Evolutionary conservation across 768 basidiomycete genomes (phyloP).

Genomic region (Tulasnella sp.): DNA sequence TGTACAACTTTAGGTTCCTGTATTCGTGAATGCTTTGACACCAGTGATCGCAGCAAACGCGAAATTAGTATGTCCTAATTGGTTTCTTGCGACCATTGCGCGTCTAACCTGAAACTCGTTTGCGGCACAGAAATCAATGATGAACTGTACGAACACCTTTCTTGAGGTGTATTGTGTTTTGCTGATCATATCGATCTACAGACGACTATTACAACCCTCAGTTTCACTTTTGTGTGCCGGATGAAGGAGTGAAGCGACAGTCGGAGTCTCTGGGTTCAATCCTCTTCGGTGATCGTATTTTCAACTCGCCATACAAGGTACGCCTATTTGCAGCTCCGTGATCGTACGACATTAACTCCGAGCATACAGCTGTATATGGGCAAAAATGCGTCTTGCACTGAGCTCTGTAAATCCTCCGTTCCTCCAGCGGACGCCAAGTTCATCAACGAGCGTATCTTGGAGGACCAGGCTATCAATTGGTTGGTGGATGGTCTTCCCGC

Average conservation of each 20-base stretch:
- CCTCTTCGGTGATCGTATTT: slow-evolving; percentile 93
- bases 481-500: slow-evolving; percentile 89
- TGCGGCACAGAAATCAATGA: slow-evolving; percentile 64
- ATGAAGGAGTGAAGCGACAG: slow-evolving; percentile 52
- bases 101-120: slow-evolving; percentile 10
- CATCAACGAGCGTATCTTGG: slow-evolving; percentile 81
- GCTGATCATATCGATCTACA: slow-evolving; percentile 23
- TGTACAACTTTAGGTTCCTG: slow-evolving; percentile 35
- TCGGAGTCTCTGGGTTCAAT: slow-evolving; percentile 87
- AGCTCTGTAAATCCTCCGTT: slow-evolving; percentile 54
- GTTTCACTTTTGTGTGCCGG: slow-evolving; percentile 79
- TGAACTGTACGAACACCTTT: slow-evolving; percentile 54
- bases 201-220: slow-evolving; percentile 89
- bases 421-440: slow-evolving; percentile 68
- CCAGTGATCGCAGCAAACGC: slow-evolving; percentile 52
- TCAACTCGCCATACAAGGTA: slow-evolving; percentile 80
- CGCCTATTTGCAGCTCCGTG: slow-evolving; percentile 20
- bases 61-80: slow-evolving; percentile 21
- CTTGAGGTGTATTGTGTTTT: neutral
- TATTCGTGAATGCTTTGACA: slow-evolving; percentile 81
- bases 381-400: slow-evolving; percentile 63
- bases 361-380: slow-evolving; percentile 63
- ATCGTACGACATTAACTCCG: neutral
- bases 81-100: neutral
- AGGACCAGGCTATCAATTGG: slow-evolving; percentile 92